These are phyloP conservation scores for Exserohilum rostratum DNA, from an alignment of 2,329 filamentous ascomycete species.

Conservation along the genomic window DNA sequence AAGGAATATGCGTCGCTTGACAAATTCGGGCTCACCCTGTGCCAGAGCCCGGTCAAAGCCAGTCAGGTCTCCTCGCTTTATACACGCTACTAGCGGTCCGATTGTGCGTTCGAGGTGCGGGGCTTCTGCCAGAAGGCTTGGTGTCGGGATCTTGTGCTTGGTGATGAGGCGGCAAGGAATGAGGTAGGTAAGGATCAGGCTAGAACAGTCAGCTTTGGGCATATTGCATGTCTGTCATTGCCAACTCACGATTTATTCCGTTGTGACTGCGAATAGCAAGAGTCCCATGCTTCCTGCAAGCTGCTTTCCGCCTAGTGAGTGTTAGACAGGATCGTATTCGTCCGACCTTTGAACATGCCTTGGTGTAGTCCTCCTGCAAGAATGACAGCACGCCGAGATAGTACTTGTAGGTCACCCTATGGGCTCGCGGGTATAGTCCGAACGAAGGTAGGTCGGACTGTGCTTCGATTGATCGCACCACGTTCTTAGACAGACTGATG, in stretches of 20 bases:
- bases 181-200: slow-evolving; percentile 90
- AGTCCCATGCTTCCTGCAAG: slow-evolving; percentile 78
- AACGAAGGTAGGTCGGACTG: slow-evolving; percentile 80
- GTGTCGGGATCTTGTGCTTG: slow-evolving; percentile 79
- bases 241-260: slow-evolving; percentile 75
- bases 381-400: slow-evolving; percentile 94
- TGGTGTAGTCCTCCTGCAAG: slow-evolving; percentile 87
- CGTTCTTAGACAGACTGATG: slow-evolving; percentile 85
- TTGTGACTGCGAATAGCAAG: slow-evolving; percentile 74
- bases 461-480: slow-evolving; percentile 81
- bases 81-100: slow-evolving; percentile 75
- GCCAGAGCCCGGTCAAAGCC: slow-evolving; percentile 83
- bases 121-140: slow-evolving; percentile 72
- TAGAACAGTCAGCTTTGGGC: slow-evolving; percentile 47
- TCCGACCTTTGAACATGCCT: slow-evolving; percentile 58
- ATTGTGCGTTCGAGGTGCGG: slow-evolving; percentile 80
- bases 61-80: slow-evolving; percentile 80
- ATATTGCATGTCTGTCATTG: slow-evolving; percentile 38
- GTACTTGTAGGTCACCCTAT: slow-evolving; percentile 95
- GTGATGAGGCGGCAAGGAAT: slow-evolving; percentile 93
- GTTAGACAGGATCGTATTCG: slow-evolving; percentile 18
- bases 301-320: slow-evolving; percentile 49
- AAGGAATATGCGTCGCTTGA: slow-evolving; percentile 90
- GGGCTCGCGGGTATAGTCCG: slow-evolving; percentile 81
- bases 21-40: slow-evolving; percentile 87